A percentile compares a stretch with the other conserved stretches of the same genome.
Evolutionary conservation across 768 basidiomycete species (phyloP).

Genomic region (Leccinellum luteum): DNA sequence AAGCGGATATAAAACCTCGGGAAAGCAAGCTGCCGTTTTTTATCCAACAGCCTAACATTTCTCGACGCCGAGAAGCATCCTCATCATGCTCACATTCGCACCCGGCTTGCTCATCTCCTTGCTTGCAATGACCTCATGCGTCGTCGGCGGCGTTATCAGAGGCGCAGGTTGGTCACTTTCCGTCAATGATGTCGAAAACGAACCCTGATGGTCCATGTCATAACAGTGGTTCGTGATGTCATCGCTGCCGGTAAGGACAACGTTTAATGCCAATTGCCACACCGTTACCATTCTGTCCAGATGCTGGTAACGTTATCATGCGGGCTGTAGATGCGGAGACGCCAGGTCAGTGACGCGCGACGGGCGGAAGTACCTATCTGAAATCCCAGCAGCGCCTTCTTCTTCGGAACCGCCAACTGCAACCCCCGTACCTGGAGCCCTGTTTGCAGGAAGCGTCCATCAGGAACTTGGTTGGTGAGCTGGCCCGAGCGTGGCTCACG

Average conservation of each 20-base stretch:
- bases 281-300: not conserved
- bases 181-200: not conserved
- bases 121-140: constrained; percentile 9
- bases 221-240: not conserved
- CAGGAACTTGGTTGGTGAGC: constrained; percentile 5
- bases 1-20: constrained; percentile 11
- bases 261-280: not conserved
- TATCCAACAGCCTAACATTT: not conserved
- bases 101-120: constrained; percentile 11
- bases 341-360: constrained; percentile 6
- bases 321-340: not conserved
- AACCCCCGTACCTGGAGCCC: constrained; percentile 4
- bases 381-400: not conserved
- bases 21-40: not conserved
- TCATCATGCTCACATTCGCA: constrained; percentile 12
- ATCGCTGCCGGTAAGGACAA: constrained; percentile 1
- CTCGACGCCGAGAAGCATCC: not conserved
- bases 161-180: constrained; percentile 5
- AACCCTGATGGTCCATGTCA: not conserved
- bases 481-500: not conserved
- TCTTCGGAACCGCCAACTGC: not conserved
- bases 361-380: not conserved
- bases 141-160: constrained; percentile 3
- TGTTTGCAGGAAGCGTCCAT: constrained; percentile 8
- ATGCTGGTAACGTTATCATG: not conserved